phyloP scores from a whole-genome alignment of 164 flowering plant species.

The Taxillus chinensis region DNA sequence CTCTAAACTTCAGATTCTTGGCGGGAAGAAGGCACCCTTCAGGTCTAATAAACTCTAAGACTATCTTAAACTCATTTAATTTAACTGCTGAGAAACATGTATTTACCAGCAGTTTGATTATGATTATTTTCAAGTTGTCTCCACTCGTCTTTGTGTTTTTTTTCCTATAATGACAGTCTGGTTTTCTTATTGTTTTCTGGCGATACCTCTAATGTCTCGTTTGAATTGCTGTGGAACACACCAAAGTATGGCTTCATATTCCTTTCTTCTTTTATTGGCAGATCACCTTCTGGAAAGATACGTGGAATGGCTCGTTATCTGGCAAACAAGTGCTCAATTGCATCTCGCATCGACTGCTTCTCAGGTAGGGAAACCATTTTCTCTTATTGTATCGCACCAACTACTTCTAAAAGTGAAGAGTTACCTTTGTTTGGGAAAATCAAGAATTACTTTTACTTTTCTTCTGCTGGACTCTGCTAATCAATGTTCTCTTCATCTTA shows the following conservation, averaged over 20 bases:
- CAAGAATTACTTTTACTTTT: too few relatives aligned
- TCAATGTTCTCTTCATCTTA: not conserved
- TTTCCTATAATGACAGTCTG: not conserved
- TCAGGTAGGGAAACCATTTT: slow-evolving; percentile 34
- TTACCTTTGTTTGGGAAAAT: too few relatives aligned
- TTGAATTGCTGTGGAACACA: slow-evolving; percentile 31
- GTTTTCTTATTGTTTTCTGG: not conserved
- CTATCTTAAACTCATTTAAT: too few relatives aligned
- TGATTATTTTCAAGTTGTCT: too few relatives aligned
- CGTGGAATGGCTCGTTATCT: slow-evolving; percentile 97
- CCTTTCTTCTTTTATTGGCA: slow-evolving; percentile 95
- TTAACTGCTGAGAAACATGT: too few relatives aligned
- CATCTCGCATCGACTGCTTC: slow-evolving; percentile 92
- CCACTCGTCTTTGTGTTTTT: too few relatives aligned
- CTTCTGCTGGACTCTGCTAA: too few relatives aligned
- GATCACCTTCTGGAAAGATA: slow-evolving; percentile 80
- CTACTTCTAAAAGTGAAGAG: too few relatives aligned
- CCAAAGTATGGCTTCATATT: slow-evolving; percentile 96
- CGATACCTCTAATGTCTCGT: not conserved
- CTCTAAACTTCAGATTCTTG: slow-evolving; percentile 96
- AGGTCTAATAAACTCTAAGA: slow-evolving; percentile 46
- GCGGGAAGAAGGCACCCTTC: slow-evolving; percentile 98
- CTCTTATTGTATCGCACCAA: not conserved
- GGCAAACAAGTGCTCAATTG: slow-evolving; percentile 97
- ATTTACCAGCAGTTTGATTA: too few relatives aligned